phyloP scores from a whole-genome alignment of 148 eudicot species.

The Nepenthes mirabilis region DNA sequence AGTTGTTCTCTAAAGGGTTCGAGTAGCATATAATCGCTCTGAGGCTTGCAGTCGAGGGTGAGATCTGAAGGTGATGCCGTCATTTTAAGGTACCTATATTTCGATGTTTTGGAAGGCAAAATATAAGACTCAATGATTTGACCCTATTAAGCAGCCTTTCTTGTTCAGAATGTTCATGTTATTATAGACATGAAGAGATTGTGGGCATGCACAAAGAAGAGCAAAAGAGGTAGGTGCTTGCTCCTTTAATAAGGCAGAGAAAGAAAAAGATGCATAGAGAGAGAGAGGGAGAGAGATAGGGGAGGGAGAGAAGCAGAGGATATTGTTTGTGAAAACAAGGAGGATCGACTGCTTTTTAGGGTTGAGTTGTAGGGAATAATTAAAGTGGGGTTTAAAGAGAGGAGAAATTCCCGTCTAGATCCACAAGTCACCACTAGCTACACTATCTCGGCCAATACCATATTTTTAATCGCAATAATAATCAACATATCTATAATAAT shows the following conservation, averaged over 20 bases:
- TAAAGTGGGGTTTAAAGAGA: conserved; percentile 26
- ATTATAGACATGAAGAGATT: conserved; percentile 17
- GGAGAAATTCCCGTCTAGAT: not conserved
- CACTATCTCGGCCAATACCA: too few relatives aligned
- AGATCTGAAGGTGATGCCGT: conserved; percentile 67
- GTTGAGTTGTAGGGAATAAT: conserved; percentile 56
- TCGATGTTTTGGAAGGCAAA: not conserved
- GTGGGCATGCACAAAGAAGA: conserved; percentile 14
- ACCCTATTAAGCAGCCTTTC: conserved; percentile 16
- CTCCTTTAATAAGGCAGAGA: conserved; percentile 12
- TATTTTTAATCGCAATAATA: too few relatives aligned
- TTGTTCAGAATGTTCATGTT: conserved; percentile 15
- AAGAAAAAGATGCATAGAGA: conserved; percentile 10
- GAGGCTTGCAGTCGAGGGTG: conserved; percentile 69
- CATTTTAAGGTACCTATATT: conserved; percentile 16
- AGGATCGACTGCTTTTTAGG: conserved; percentile 62
- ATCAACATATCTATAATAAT: too few relatives aligned
- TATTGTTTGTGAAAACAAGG: conserved; percentile 70
- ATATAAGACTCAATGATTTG: not conserved
- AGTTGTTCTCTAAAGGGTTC: conserved; percentile 46
- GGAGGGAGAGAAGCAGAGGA: conserved; percentile 18
- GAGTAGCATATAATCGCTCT: conserved; percentile 57
- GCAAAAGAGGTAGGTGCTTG: conserved; percentile 9
- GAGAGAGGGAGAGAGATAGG: conserved; percentile 13
- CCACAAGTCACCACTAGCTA: conserved; percentile 1